Evolutionary conservation across 495 filamentous ascomycete species (phyloP).

Genomic region (Penicillium turbatum): DNA sequence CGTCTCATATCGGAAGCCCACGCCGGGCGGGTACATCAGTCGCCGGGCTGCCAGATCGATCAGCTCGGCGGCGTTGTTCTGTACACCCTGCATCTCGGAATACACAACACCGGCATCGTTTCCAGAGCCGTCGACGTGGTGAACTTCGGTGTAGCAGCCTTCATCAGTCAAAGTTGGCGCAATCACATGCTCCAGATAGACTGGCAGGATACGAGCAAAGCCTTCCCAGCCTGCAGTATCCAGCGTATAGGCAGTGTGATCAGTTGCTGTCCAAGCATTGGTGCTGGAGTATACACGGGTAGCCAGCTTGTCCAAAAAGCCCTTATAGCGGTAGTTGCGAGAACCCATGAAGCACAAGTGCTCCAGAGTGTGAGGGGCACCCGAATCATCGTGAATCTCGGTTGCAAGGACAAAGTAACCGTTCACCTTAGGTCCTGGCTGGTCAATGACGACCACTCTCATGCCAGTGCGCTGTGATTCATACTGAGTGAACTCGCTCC

Average conservation of each 20-base stretch:
- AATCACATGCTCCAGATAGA: slow-evolving; percentile 94
- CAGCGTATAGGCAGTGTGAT: slow-evolving; percentile 95
- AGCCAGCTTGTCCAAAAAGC: slow-evolving; percentile 88
- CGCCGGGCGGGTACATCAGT: slow-evolving; percentile 78
- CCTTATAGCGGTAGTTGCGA: slow-evolving; percentile 89
- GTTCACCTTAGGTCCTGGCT: slow-evolving; percentile 87
- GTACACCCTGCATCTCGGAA: slow-evolving; percentile 96
- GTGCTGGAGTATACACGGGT: slow-evolving; percentile 88
- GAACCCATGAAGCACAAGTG: slow-evolving; percentile 98
- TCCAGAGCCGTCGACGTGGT: slow-evolving; percentile 88
- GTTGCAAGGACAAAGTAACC: slow-evolving; percentile 95
- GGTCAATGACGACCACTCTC: slow-evolving; percentile 86
- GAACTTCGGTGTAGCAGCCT: slow-evolving; percentile 91
- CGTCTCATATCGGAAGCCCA: slow-evolving; percentile 94
- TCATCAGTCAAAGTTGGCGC: slow-evolving; percentile 88
- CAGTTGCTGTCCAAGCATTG: slow-evolving; percentile 91
- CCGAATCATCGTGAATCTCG: slow-evolving; percentile 95
- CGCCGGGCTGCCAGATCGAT: slow-evolving; percentile 77
- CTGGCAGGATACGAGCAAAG: slow-evolving; percentile 87
- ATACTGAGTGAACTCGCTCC: slow-evolving; percentile 81
- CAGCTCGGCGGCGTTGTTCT: slow-evolving; percentile 76
- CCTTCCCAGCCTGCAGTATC: slow-evolving; percentile 95
- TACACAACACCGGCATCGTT: slow-evolving; percentile 98
- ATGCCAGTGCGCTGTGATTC: slow-evolving; percentile 84
- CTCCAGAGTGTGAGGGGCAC: slow-evolving; percentile 92